Evolutionary conservation across 2,329 filamentous ascomycete genomes (phyloP), one percentile per base, ranked within the genome.

Genomic region (Colletotrichum tanaceti): DNA sequence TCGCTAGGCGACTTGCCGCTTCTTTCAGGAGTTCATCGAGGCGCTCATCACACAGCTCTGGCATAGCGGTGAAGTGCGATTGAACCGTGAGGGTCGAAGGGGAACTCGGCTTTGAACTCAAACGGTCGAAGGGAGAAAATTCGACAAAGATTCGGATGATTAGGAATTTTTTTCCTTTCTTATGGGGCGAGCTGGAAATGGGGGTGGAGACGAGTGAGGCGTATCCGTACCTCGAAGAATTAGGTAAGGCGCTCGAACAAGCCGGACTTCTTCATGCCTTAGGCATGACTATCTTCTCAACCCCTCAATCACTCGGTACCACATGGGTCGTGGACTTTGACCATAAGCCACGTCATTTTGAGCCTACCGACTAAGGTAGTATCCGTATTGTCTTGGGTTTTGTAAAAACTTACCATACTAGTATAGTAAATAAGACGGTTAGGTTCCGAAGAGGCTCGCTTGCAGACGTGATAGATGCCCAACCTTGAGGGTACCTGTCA

Each of bases 1-100:
- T 59, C 62, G 67, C 54, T 11, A 71, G 58, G 58, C 70, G 68
- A 55, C 53, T 59, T 20, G 70, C 70, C 41, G 70, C 68, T 58
- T 72, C 65, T 38, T 52, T 71, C 65, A 72, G 52, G 22, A 72
- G 52, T 57, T 65, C 65, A 54, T 68, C 57, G 38, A 71, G 60
- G 52, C 52, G 68, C 20, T 69, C 70, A 71, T 72, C 68, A 47
- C 50, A 66, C 22, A 72, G 55, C 58, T 63, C 59, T 63, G 65
- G 60, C 70, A 72, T 72, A 71, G 63, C 70, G 67, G 52, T 65
- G 44, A 65, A 52, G 65, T 65, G 57, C 53, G 55, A 61, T 35
- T 44, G 49, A 47, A 44, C 58, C 18, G 54, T 55, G n/a, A 47
- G 18, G 39, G 47, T 39, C 18, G 57, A 46, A 11, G 24, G 20